Base-by-base conservation (phyloP, 2,329 filamentous ascomycete species). In the Colletotrichum australisinense region DNA sequence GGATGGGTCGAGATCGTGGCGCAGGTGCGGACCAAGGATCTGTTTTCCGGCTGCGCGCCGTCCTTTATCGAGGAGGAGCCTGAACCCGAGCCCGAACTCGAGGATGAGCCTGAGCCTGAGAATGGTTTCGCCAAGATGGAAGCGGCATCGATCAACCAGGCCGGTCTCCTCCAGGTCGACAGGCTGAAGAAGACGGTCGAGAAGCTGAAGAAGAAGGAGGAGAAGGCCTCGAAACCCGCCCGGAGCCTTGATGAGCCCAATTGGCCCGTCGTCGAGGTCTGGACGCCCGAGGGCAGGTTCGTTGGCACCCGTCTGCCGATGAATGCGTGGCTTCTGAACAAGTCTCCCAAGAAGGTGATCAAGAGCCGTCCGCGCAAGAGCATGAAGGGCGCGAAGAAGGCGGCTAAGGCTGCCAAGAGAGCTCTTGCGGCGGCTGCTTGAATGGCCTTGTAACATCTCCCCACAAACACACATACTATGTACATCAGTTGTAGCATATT, bases 1-100 rank as follows among this genome's bases (percentile, higher is more conserved):
- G 97, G 97, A 8, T 99, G 97, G 94, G 89, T 99, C 2, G 97
- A 99, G 83, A 82, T 99, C 53, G 92, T 92, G 0, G 92, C 92
- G 3, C 96, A 99, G 83, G 90, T 97, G 11, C 90, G 96, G 63
- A 89, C 87, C 19, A 88, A 83, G 78, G 85, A 88, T 71, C 82
- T 87, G 67, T 84, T 83, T 62, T 73, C 74, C 38, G 67, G 80
- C 72, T 76, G 76, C 55, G 67, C 78, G 55, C 69, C 72, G 38
- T 49, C 42, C 42, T 73, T 72, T 28, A 69, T 77, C 24, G 67
- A 75, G 60, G 74, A 75, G 38, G 62, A 68, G 28, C 38, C 69
- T 9, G 71, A 74, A 14, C 69, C 74, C 9, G 75, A 73, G 8
- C 30, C 73, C 6, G 75, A 78, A 58, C 28, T 63, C 14, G 58